Evolutionary conservation across 169 alveolate genomes (phyloP).

Genomic region (Besnoitia besnoiti): DNA sequence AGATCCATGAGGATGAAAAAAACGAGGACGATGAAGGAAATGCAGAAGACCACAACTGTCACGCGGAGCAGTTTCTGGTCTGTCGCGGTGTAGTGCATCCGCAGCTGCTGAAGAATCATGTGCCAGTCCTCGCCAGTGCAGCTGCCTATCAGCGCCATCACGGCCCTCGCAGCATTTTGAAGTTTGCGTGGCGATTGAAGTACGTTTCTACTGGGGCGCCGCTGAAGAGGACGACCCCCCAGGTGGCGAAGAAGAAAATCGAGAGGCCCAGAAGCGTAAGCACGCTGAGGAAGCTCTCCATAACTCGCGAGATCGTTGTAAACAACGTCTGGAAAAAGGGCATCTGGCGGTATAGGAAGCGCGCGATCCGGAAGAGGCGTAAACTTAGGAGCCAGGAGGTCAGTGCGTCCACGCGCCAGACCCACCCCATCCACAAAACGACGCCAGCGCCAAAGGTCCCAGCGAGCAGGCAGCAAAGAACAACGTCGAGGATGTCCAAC

Average conservation of each 20-base stretch:
- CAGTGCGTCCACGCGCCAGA: not conserved
- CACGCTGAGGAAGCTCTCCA: slow-evolving; percentile 28
- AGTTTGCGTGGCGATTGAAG: slow-evolving; percentile 15
- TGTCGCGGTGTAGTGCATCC: slow-evolving; percentile 34
- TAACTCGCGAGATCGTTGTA: not conserved
- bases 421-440: not conserved
- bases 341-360: slow-evolving; percentile 54
- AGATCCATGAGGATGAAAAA: slow-evolving; percentile 62
- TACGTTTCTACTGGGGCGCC: slow-evolving; percentile 36
- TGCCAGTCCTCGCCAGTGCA: slow-evolving; percentile 69
- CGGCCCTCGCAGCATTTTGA: slow-evolving; percentile 22
- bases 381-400: slow-evolving; percentile 61
- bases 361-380: slow-evolving; percentile 58
- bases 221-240: slow-evolving; percentile 59
- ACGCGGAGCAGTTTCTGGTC: not conserved
- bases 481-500: not conserved
- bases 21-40: slow-evolving; percentile 50
- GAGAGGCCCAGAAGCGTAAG: slow-evolving; percentile 20
- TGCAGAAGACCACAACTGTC: slow-evolving; percentile 25
- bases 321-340: slow-evolving; percentile 41
- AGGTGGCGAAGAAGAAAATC: slow-evolving; percentile 39
- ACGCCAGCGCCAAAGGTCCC: not conserved
- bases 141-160: slow-evolving; percentile 50
- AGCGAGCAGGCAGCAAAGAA: not conserved
- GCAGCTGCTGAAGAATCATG: slow-evolving; percentile 46